phyloP scores from a whole-genome alignment of 2,329 filamentous ascomycete genomes.

The Sporothrix globosa region DNA sequence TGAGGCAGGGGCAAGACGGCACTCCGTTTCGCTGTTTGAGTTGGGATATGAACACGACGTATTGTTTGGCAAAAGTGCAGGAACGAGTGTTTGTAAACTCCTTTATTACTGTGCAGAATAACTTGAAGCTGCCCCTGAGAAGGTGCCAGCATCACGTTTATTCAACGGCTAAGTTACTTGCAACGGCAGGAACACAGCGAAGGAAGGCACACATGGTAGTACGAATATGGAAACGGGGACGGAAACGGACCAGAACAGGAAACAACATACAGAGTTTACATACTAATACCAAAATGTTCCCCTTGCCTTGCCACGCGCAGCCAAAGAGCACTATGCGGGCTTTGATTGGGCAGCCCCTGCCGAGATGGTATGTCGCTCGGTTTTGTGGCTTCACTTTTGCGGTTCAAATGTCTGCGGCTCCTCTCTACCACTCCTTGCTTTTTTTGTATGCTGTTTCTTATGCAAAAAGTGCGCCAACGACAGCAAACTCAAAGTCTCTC shows the following conservation, averaged over 20 bases:
- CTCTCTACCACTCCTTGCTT: not conserved
- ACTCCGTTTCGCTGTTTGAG: slow-evolving; percentile 6
- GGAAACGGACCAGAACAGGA: not conserved
- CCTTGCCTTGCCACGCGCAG: slow-evolving; percentile 4
- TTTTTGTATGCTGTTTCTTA: not conserved
- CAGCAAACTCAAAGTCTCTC: not conserved
- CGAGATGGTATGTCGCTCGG: not conserved
- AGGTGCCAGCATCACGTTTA: not conserved
- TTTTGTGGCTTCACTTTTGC: not conserved
- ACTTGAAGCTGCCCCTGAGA: not conserved
- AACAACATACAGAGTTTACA: not conserved
- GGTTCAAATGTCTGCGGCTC: not conserved
- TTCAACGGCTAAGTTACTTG: not conserved
- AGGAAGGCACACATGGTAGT: slow-evolving; percentile 16
- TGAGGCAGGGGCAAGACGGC: slow-evolving; percentile 26
- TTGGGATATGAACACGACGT: not conserved
- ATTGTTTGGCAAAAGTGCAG: slow-evolving; percentile 6
- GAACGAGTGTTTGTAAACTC: not conserved
- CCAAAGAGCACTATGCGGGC: not conserved
- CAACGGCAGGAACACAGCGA: slow-evolving; percentile 8
- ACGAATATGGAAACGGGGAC: slow-evolving; percentile 1
- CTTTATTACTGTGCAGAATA: not conserved
- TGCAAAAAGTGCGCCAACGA: not conserved
- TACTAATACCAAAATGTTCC: no score
- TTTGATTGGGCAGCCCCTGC: slow-evolving; percentile 28